Evolutionary conservation across 2,329 filamentous ascomycete genomes (phyloP).

Genomic region (Tolypocladium cylindrosporum): DNA sequence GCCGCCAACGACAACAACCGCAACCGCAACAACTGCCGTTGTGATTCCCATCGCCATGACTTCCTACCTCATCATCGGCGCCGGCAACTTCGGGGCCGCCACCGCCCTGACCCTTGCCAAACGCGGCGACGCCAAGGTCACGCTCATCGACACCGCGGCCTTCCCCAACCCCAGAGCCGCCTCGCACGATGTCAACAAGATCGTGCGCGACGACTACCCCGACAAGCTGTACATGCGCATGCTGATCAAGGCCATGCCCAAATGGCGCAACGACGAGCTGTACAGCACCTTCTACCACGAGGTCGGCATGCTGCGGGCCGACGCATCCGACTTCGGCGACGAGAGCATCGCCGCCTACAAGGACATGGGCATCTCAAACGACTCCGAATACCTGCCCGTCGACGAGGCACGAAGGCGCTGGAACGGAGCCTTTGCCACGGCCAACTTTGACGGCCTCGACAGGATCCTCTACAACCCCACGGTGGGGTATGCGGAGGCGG

Average conservation of each 20-base stretch:
- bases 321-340: conserved; percentile 30
- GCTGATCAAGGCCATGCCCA: conserved; percentile 28
- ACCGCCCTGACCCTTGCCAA: conserved; percentile 26
- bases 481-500: conserved; percentile 50
- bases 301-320: conserved; percentile 41
- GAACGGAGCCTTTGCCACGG: conserved; percentile 45
- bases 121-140: conserved; percentile 18
- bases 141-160: conserved; percentile 24
- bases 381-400: conserved; percentile 29
- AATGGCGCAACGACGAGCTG: conserved; percentile 33
- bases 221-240: conserved; percentile 29
- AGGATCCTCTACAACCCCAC: conserved; percentile 47
- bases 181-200: conserved; percentile 38
- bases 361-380: conserved; percentile 27
- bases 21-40: neutral
- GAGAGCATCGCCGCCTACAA: conserved; percentile 30
- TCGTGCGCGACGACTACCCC: conserved; percentile 31
- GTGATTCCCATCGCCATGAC: conserved; percentile 3
- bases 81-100: conserved; percentile 33
- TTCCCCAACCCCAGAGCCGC: conserved; percentile 28
- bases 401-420: conserved; percentile 44
- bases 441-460: conserved; percentile 45
- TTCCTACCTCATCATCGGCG: conserved; percentile 27
- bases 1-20: neutral
- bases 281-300: conserved; percentile 45